Evolutionary conservation across 495 filamentous ascomycete genomes (phyloP), one percentile per base, ranked within the genome.

Genomic region (Pseudomonodictys pantanalensis): DNA sequence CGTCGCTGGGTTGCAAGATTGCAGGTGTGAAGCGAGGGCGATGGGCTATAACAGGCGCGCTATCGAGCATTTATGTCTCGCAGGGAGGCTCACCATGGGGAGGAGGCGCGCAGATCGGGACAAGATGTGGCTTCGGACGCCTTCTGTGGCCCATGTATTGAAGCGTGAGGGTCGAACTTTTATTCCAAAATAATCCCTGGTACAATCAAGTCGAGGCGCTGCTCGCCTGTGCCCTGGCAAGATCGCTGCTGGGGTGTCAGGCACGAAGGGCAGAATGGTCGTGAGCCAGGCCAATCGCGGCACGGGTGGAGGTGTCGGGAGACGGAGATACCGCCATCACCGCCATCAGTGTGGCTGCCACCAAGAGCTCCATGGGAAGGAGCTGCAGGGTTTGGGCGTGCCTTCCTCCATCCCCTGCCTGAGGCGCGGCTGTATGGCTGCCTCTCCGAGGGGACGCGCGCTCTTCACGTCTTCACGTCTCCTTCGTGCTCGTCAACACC

Each of bases 161-260:
- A 58, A 35, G 45, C 30, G 56, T 54, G 58, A 52, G 24, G 52
- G 48, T 54, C 33, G 41, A n/a, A n/a, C 43, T 57, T 32, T 15
- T 53, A 51, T 62, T 60, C 28, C 63, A 61, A 62, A 66, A 55
- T 24, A 22, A 66, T 54, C 63, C 63, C 38, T 60, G 63, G 54
- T 47, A 49, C 39, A 30, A 43, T 33, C 25, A 7, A 22, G 10
- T 41, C 44, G 39, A 17, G 22, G 56, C 43, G 52, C 41, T 26
- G 4, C 43, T 45, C 45, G 59, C 24, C 52, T 56, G 44, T 17
- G 26, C 56, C 55, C 51, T 49, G 60, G 46, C 39, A 3, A 8
- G 55, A 59, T 64, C 61, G 45, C 48, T 62, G 18, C 52, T 46
- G 33, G 43, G 45, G 52, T 3, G 4, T n/a, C 38, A 15, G 38